Evolutionary conservation across 495 filamentous ascomycete species (phyloP).

Genomic region (Thermothielavioides terrestris): DNA sequence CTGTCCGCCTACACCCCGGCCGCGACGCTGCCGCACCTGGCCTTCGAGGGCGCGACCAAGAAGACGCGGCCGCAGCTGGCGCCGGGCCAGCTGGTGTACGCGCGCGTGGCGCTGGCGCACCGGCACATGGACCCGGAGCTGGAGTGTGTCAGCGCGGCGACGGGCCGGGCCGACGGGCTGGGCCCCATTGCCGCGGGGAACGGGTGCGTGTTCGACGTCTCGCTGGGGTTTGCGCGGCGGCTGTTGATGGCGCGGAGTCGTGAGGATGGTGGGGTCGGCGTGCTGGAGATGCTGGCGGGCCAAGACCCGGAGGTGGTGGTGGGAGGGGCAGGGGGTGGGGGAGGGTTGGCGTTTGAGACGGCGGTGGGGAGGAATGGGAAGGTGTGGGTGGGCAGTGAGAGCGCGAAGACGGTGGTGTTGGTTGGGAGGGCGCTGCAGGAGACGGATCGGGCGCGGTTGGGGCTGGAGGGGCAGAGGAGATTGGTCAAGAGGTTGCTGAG

Average conservation of each 20-base stretch:
- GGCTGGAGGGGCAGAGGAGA: constrained; percentile 67
- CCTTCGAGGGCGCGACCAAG: constrained; percentile 85
- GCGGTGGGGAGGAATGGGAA: constrained; percentile 91
- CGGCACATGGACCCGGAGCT: constrained; percentile 82
- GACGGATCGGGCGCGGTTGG: constrained; percentile 61
- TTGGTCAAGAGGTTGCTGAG: constrained; percentile 57
- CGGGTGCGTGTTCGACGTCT: constrained; percentile 80
- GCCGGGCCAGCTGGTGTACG: constrained; percentile 74
- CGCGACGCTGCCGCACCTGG: constrained; percentile 72
- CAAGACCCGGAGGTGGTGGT: no score
- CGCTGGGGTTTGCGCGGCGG: constrained; percentile 69
- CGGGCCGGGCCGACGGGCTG: constrained; percentile 82
- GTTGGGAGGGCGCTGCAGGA: constrained; percentile 74
- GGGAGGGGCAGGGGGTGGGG: constrained; percentile 45
- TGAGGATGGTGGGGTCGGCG: constrained; percentile 57
- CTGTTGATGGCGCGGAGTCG: constrained; percentile 57
- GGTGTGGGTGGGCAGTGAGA: constrained; percentile 79
- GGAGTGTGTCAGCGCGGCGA: constrained; percentile 75
- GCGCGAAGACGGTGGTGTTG: constrained; percentile 53
- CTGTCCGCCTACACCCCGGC: constrained; percentile 56
- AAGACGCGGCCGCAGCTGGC: constrained; percentile 78
- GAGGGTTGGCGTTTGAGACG: constrained; percentile 72
- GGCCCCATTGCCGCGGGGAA: constrained; percentile 67
- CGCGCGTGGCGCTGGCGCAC: constrained; percentile 64
- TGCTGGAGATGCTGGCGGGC: constrained; percentile 85